Conservation (phyloP, 2,329 filamentous ascomycete species). For the Paraphaeosphaeria sporulosa region DNA sequence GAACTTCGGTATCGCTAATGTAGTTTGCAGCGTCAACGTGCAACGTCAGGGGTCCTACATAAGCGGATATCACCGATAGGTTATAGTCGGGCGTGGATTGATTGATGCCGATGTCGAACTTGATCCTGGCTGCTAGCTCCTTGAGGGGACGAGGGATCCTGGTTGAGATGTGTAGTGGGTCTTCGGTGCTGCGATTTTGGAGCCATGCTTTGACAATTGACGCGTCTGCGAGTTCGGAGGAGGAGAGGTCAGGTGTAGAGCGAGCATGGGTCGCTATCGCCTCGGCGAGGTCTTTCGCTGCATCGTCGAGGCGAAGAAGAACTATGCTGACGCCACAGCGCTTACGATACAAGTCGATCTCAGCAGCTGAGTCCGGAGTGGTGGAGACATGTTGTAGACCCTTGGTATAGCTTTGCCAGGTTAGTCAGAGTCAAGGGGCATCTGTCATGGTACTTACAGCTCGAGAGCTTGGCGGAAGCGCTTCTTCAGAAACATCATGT, state of each 20-base stretch:
- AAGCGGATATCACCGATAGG: constrained; percentile 27
- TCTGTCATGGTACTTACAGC: constrained; percentile 19
- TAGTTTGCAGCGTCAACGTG: constrained; percentile 36
- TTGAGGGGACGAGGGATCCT: constrained; percentile 24
- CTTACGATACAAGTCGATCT: constrained; percentile 32
- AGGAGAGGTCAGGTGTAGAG: constrained; percentile 11
- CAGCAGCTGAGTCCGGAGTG: constrained; percentile 7
- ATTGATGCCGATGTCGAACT: constrained; percentile 32
- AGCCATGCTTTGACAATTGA: constrained; percentile 25
- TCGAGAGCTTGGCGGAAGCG: constrained; percentile 29
- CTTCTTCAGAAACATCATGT: constrained; percentile 36
- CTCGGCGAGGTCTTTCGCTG: constrained; percentile 26
- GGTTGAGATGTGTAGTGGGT: constrained; percentile 22
- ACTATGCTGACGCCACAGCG: constrained; percentile 35
- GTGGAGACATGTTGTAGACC: constrained; percentile 13
- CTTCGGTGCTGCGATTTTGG: constrained; percentile 21
- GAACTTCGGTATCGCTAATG: constrained; percentile 41
- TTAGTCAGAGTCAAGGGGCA: constrained; percentile 1
- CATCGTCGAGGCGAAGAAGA: constrained; percentile 34
- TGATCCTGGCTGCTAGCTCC: constrained; percentile 30
- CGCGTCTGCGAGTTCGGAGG: constrained; percentile 15
- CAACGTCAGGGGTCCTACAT: constrained; percentile 30
- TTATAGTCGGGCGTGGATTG: constrained; percentile 25
- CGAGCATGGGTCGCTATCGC: constrained; percentile 25
- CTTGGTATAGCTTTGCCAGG: constrained; percentile 23